A percentile compares a stretch with the other conserved stretches of the same genome.
These are phyloP conservation scores for Mollisia scopiformis DNA, from an alignment of 2,329 filamentous ascomycete species.

Conservation along the genomic window DNA sequence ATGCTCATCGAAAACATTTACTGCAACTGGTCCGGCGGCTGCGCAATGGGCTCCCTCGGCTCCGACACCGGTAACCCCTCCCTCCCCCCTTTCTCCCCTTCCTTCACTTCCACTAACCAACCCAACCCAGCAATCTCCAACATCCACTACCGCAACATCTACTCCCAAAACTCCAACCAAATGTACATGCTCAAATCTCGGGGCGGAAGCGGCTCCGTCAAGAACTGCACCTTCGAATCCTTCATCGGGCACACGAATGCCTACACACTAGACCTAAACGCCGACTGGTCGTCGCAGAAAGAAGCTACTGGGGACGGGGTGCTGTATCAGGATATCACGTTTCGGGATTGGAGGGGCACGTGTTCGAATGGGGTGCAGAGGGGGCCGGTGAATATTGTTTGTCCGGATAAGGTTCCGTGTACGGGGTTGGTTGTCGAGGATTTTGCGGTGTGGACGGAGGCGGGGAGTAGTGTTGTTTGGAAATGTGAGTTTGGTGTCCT, in stretches of 20 bases:
- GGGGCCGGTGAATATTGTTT: conserved; percentile 56
- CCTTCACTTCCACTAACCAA: neutral
- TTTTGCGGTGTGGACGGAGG: conserved; percentile 56
- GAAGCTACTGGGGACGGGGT: conserved; percentile 50
- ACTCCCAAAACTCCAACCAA: conserved; percentile 62
- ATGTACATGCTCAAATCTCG: conserved; percentile 67
- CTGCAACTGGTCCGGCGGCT: conserved; percentile 62
- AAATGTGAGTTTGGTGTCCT: conserved; percentile 38
- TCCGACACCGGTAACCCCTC: conserved; percentile 36
- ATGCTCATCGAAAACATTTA: conserved; percentile 61
- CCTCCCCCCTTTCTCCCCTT: neutral
- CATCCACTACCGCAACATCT: conserved; percentile 58
- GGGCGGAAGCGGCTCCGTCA: conserved; percentile 56
- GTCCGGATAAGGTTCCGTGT: conserved; percentile 54
- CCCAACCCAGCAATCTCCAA: conserved; percentile 48
- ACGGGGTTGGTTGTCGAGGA: conserved; percentile 52
- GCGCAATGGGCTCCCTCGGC: conserved; percentile 58
- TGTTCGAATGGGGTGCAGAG: conserved; percentile 52
- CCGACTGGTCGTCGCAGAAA: conserved; percentile 46
- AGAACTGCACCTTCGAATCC: conserved; percentile 55
- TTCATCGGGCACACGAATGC: conserved; percentile 64
- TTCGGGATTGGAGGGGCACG: conserved; percentile 59
- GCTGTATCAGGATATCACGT: conserved; percentile 53
- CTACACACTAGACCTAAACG: conserved; percentile 57
- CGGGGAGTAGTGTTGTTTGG: conserved; percentile 44